These are phyloP conservation scores for Pestalotiopsis sp. DNA, from an alignment of 2,329 filamentous ascomycete genomes.

Conservation along the genomic window DNA sequence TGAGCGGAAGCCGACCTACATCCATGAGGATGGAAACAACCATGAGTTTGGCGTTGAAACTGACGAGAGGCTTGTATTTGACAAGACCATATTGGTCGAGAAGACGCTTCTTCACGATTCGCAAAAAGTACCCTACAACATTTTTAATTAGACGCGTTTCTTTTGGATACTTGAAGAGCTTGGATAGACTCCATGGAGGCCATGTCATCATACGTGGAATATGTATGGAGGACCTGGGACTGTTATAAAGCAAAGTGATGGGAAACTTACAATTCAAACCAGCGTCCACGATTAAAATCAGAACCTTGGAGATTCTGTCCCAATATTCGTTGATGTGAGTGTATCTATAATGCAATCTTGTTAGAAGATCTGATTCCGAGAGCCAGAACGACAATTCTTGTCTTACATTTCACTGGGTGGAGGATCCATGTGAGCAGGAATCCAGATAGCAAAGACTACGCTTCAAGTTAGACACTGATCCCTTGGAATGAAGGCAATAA, in stretches of 20 bases:
- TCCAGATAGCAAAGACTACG: conserved; percentile 53
- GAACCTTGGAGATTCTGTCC: conserved; percentile 54
- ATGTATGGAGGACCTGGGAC: not conserved
- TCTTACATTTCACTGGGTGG: conserved; percentile 38
- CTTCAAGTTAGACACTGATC: conserved; percentile 21
- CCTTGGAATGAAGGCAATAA: not conserved
- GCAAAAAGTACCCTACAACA: conserved; percentile 44
- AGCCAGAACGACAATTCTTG: not conserved
- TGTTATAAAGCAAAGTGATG: not conserved
- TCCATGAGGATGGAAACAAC: conserved; percentile 52
- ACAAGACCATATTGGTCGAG: conserved; percentile 46
- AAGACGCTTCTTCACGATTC: conserved; percentile 45
- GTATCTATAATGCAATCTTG: conserved; percentile 19
- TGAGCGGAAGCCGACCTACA: conserved; percentile 28
- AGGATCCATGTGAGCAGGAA: conserved; percentile 45
- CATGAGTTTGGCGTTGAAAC: conserved; percentile 53
- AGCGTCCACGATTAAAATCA: conserved; percentile 53
- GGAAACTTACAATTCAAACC: conserved; percentile 42
- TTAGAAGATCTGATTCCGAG: not conserved
- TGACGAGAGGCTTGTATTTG: conserved; percentile 51
- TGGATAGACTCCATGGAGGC: not conserved
- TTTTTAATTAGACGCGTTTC: too few relatives aligned
- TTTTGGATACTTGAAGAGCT: not conserved
- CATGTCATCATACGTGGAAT: too few relatives aligned
- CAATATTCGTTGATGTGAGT: conserved; percentile 50